Conservation (phyloP, 805 yeast species). For the Dipodascus geniculatus region DNA sequence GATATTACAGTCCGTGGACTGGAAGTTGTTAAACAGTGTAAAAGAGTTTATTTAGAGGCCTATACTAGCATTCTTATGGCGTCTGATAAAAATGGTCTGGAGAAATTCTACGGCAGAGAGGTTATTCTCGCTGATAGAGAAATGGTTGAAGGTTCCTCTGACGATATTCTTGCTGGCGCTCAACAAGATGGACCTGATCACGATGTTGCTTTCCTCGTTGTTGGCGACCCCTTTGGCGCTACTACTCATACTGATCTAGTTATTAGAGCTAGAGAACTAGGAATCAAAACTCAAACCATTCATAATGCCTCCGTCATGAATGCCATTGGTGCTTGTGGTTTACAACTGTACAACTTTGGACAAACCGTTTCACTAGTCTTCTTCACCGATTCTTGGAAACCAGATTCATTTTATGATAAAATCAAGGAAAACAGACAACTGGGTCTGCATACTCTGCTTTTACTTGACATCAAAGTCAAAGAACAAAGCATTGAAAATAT, state of each 20-base stretch:
- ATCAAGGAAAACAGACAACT: conserved; percentile 78
- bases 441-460: conserved; percentile 82
- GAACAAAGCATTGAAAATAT: conserved; percentile 91
- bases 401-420: conserved; percentile 88
- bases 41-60: conserved; percentile 88
- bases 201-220: conserved; percentile 89
- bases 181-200: conserved; percentile 34
- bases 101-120: conserved; percentile 73
- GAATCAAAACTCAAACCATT: conserved; percentile 65
- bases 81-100: conserved; percentile 63
- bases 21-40: conserved; percentile 70
- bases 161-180: conserved; percentile 66
- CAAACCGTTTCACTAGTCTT: conserved; percentile 96
- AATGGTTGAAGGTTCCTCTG: conserved; percentile 82
- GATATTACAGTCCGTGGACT: conserved; percentile 94
- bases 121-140: conserved; percentile 90
- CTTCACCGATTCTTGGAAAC: conserved; percentile 92
- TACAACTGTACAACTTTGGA: conserved; percentile 89
- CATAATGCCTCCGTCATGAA: conserved; percentile 98
- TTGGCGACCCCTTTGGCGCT: conserved; percentile 97
- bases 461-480: conserved; percentile 89
- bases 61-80: conserved; percentile 94
- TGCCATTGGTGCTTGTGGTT: conserved; percentile 96
- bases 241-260: conserved; percentile 95
- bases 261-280: conserved; percentile 77